Evolutionary conservation across 2,329 filamentous ascomycete genomes (phyloP).

Genomic region (Beauveria sp.): DNA sequence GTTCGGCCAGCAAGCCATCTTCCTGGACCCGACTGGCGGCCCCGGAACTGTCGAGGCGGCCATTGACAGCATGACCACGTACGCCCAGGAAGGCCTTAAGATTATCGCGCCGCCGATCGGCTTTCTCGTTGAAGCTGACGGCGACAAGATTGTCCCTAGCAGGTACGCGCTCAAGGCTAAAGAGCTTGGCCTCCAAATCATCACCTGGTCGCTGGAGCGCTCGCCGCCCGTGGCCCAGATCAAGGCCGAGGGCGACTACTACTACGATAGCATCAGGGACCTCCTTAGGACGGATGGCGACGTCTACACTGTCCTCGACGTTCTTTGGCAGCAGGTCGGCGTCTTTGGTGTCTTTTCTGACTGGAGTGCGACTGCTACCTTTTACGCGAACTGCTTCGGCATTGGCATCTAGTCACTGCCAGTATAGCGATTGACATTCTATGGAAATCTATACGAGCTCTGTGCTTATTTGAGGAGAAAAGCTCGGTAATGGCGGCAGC

Average conservation of each 20-base stretch:
- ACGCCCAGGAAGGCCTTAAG: conserved; percentile 51
- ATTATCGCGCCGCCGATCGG: conserved; percentile 57
- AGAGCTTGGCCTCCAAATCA: conserved; percentile 53
- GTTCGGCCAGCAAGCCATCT: conserved; percentile 55
- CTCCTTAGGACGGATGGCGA: conserved; percentile 56
- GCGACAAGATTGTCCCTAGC: conserved; percentile 52
- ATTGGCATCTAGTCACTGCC: conserved; percentile 13
- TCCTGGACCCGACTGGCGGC: conserved; percentile 56
- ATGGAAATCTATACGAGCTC: neutral
- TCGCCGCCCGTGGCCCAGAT: conserved; percentile 48
- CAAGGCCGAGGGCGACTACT: conserved; percentile 40
- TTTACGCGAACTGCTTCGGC: conserved; percentile 64
- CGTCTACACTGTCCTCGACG: conserved; percentile 57
- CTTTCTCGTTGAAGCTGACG: conserved; percentile 48
- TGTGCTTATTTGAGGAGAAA: too few species aligned
- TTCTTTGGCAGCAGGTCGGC: conserved; percentile 52
- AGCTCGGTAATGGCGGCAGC: too few species aligned
- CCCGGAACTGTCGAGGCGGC: conserved; percentile 42
- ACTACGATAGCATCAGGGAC: conserved; percentile 48
- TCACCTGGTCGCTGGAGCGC: conserved; percentile 63
- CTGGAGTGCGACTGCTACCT: conserved; percentile 61
- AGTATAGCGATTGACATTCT: neutral
- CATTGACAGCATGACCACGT: conserved; percentile 46
- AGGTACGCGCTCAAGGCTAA: conserved; percentile 54
- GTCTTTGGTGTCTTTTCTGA: conserved; percentile 59